These are phyloP conservation scores for Ophiostoma australiae DNA, from an alignment of 2,329 filamentous ascomycete genomes.

Conservation along the genomic window DNA sequence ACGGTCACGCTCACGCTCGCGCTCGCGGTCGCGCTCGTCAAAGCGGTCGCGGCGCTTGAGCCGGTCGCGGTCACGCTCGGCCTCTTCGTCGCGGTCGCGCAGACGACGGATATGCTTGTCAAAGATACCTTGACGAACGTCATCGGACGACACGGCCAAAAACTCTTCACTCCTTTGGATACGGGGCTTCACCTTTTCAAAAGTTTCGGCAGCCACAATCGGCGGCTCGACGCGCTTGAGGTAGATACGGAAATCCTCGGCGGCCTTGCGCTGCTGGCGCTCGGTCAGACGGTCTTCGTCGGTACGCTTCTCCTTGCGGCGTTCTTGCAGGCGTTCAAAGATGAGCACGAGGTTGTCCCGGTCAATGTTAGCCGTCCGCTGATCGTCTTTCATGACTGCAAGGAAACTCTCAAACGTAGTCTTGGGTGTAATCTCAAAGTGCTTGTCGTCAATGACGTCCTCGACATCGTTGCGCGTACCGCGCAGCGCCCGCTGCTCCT, in stretches of 20 bases:
- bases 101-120: conserved; percentile 87
- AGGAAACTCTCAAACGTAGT: conserved; percentile 88
- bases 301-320: conserved; percentile 74
- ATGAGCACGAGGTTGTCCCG: conserved; percentile 73
- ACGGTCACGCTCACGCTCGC: conserved; percentile 43
- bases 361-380: conserved; percentile 81
- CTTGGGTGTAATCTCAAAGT: conserved; percentile 80
- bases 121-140: conserved; percentile 76
- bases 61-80: conserved; percentile 62
- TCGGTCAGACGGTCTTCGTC: conserved; percentile 84
- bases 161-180: conserved; percentile 81
- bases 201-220: conserved; percentile 70
- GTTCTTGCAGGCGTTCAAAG: conserved; percentile 83
- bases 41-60: conserved; percentile 47
- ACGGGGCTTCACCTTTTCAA: conserved; percentile 78
- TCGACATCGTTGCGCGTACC: conserved; percentile 76
- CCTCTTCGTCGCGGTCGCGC: conserved; percentile 84
- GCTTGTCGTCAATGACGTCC: conserved; percentile 86
- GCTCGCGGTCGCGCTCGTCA: conserved; percentile 30
- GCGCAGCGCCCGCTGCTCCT: conserved; percentile 83
- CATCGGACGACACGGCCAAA: conserved; percentile 74
- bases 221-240: conserved; percentile 90
- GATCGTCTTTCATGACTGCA: conserved; percentile 75
- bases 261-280: conserved; percentile 75
- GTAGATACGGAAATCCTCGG: conserved; percentile 76